Evolutionary conservation across 1,284 basidiomycete species (phyloP), one percentile per base, ranked within the genome.

Genomic region (Salmacisia buchloeana): DNA sequence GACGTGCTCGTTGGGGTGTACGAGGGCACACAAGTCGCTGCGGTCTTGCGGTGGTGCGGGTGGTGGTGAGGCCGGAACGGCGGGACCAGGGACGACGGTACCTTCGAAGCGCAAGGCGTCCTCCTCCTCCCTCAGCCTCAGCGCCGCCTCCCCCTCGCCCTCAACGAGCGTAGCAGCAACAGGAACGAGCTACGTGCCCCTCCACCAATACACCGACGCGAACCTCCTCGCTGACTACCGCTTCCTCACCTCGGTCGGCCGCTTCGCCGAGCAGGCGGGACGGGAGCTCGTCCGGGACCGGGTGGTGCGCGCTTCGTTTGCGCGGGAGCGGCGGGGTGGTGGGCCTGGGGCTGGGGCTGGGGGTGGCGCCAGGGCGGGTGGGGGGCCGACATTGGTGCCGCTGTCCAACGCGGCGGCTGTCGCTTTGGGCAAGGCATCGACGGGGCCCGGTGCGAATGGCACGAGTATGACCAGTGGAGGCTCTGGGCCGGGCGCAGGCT

Each of bases 11-110:
- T 31, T 54, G 7, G 25, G 18, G 4, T 54, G 49, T n/a, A 54
- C 49, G 29, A 54, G 34, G 49, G 18, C 31, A n/a, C 49, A 54
- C 49, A 54, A 54, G 49, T 6, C 49, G n/a, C n/a, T n/a, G n/a
- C n/a, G n/a, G n/a, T n/a, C n/a, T n/a, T n/a, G n/a, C n/a, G n/a
- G n/a, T n/a, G n/a, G n/a, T n/a, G n/a, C n/a, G n/a, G n/a, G n/a
- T n/a, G n/a, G n/a, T n/a, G n/a, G n/a, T n/a, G n/a, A n/a, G n/a
- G n/a, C n/a, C n/a, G n/a, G n/a, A n/a, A n/a, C n/a, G n/a, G n/a
- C 49, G 34, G 13, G 23, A 13, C 49, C 2, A 33, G 49, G 29
- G 49, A 54, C 21, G 27, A 25, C 27, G 29, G 34, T 29, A 33
- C 27, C 9, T 7, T 31, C 23, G 49, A 25, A 2, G 18, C 39